Evolutionary conservation across 768 basidiomycete species (phyloP), one percentile per base, ranked within the genome.

Genomic region (Termitomyces bulborhizus): DNA sequence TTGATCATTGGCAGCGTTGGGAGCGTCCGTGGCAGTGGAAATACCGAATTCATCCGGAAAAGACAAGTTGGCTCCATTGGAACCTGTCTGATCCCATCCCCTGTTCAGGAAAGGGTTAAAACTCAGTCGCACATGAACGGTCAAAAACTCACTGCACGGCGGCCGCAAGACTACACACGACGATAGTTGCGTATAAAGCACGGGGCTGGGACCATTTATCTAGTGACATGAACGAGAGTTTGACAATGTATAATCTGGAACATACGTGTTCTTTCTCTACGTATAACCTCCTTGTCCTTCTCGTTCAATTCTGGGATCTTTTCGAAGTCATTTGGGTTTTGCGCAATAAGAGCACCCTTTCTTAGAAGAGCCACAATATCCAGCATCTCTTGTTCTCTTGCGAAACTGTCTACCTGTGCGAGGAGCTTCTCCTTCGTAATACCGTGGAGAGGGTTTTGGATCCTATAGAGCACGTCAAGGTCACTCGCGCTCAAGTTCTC

Each of bases 281-380:
- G 70, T 49, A 79, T 73, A 9, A 67, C 57, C n/a, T 56, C 69
- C 58, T 63, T 71, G 51, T 76, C 75, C 5, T 62, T 67, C 39
- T 76, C 72, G 15, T 69, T 70, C 7, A 76, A 63, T 39, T 72
- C 70, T 1, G 68, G 57, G 3, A 75, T 64, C 42, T 54, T 65
- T 57, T 75, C 82, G 55, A 80, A 84, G 54, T 70, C 56, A 62
- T 63, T 65, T 0, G 87, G 84, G 55, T 81, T 79, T 63, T 90
- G 89, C 1, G 90, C 88, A 21, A 91, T 63, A 7, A 90, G 70
- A 0, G 90, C 90, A 18, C 82, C 89, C 69, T 87, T 90, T 63
- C 77, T 72, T 58, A 92, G 77, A 9, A 79, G 59, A 3, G 69
- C 46, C 2, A 71, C 61, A 21, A 78, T 72, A 44, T 82, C 77